A percentile compares a stretch with the other conserved stretches of the same genome.
Conservation (phyloP, 305 asterid species). For the Fraxinus paxiana region DNA sequence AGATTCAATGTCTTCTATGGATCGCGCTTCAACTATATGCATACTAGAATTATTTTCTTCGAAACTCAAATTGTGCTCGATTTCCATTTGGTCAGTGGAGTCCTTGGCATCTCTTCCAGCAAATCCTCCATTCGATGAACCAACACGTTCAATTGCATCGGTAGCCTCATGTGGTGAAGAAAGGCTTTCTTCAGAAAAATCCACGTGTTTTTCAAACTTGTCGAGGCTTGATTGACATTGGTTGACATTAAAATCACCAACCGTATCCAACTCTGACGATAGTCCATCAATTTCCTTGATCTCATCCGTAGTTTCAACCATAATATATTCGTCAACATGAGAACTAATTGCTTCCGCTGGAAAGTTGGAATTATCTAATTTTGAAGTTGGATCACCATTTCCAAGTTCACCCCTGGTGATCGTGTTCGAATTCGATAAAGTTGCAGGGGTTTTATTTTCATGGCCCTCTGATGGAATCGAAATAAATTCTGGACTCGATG, state of each 20-base stretch:
- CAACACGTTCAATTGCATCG: conserved; percentile 26
- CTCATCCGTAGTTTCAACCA: conserved; percentile 51
- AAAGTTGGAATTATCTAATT: background rate
- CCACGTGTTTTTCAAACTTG: conserved; percentile 34
- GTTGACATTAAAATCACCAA: conserved; percentile 65
- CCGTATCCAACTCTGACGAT: conserved; percentile 65
- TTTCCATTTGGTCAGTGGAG: conserved; percentile 22
- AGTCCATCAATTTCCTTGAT: conserved; percentile 63
- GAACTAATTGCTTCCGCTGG: conserved; percentile 36
- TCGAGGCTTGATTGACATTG: conserved; percentile 34
- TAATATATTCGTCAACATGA: conserved; percentile 37
- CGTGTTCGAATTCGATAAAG: conserved; percentile 16
- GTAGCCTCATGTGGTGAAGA: conserved; percentile 26
- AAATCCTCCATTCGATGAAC: conserved; percentile 29
- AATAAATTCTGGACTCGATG: background rate
- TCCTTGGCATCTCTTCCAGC: conserved; percentile 26
- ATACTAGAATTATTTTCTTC: conserved; percentile 27
- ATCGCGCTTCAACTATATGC: conserved; percentile 31
- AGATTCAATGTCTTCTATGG: conserved; percentile 26
- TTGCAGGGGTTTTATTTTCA: conserved; percentile 26
- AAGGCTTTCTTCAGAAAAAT: conserved; percentile 28
- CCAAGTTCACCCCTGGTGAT: conserved; percentile 13
- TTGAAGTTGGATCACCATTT: background rate
- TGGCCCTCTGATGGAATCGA: conserved; percentile 35
- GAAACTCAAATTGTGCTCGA: conserved; percentile 16